Percentiles rank a stretch among this genome's conserved stretches.
Evolutionary conservation across 1,139 yeast species (phyloP).

Genomic region (Zhuliangozyma blackwelliae): DNA sequence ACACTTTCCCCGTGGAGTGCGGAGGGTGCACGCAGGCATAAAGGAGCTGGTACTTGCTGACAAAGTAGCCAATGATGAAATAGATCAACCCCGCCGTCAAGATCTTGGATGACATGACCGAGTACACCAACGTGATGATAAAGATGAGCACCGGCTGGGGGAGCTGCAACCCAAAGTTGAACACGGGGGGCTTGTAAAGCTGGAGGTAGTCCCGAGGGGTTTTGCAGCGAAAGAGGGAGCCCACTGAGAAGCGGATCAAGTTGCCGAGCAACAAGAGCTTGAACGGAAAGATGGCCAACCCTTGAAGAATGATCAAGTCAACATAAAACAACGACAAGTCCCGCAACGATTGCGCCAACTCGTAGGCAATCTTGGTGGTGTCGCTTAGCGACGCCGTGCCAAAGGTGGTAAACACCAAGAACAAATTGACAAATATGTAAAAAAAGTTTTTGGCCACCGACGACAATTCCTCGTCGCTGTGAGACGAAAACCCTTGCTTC

Average conservation of each 20-base stretch:
- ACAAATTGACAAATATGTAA: constrained; percentile 79
- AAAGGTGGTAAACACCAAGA: constrained; percentile 76
- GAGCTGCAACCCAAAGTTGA: constrained; percentile 59
- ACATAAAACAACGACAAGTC: constrained; percentile 74
- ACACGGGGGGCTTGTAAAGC: constrained; percentile 55
- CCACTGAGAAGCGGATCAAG: constrained; percentile 51
- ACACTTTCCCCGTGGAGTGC: constrained; percentile 66
- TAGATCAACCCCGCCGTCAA: constrained; percentile 62
- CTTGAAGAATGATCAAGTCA: constrained; percentile 77
- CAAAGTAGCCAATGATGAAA: constrained; percentile 58
- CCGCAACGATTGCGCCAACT: constrained; percentile 67
- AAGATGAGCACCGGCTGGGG: constrained; percentile 65
- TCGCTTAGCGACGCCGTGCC: constrained; percentile 75
- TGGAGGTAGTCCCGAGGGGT: constrained; percentile 54
- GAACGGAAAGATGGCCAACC: constrained; percentile 80
- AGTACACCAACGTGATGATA: constrained; percentile 57
- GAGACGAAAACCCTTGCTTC: constrained; percentile 71
- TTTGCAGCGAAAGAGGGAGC: constrained; percentile 42
- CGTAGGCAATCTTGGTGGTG: constrained; percentile 69
- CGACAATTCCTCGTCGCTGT: constrained; percentile 77
- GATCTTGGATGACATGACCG: constrained; percentile 62
- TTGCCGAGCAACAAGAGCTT: constrained; percentile 69
- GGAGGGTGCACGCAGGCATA: constrained; percentile 69
- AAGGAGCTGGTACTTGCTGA: constrained; percentile 60
- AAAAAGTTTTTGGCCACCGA: constrained; percentile 78